Base-by-base conservation (phyloP, 345 rosid species). In the Geranium brycei region DNA sequence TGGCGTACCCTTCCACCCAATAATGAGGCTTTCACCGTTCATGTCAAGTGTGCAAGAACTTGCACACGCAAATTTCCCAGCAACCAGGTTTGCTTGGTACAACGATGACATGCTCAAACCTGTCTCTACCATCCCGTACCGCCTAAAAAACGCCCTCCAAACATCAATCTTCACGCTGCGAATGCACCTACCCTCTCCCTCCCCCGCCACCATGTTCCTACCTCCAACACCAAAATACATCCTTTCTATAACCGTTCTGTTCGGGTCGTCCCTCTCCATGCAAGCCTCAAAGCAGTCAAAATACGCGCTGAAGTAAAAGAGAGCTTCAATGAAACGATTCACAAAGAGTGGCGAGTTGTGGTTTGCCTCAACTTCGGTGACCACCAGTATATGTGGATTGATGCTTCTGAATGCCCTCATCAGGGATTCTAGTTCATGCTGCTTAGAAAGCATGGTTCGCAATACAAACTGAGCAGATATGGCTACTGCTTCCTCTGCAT, bases 1-100 rank as follows among this genome's bases (percentile, higher is more conserved):
- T 4, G 76, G 82, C 0, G 72, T 72, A 23, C 72, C 76, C 65
- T 78, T 72, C 79, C 82, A 78, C 23, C 82, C 68, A 7, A 67
- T 64, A 18, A 69, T 58, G 6, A 78, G 65, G 66, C 68, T 38
- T 62, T 78, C 72, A 1, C 63, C 73, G 12, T 75, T 67, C 70
- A 69, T 51, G 0, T 58, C 60, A 40, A 67, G 66, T 11, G 76
- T 72, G 61, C 79, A 75, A 58, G 8, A 72, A 62, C 68, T 75
- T 65, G 74, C 69, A 67, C 68, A 53, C 13, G 58, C 19, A 55
- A 72, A 74, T 14, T 66, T 68, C 56, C 62, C 10, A 17, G 47
- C 51, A 63, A 72, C 60, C 58, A 78, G 61, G 18, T 58, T 41
- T 16, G 74, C 78, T 23, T 69, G 78, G 40, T 72, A 69, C 59